A percentile compares a stretch with the other conserved stretches of the same genome.
These are phyloP conservation scores for Globisporangium cystogenes DNA, from an alignment of 352 stramenopile genomes.

Conservation along the genomic window DNA sequence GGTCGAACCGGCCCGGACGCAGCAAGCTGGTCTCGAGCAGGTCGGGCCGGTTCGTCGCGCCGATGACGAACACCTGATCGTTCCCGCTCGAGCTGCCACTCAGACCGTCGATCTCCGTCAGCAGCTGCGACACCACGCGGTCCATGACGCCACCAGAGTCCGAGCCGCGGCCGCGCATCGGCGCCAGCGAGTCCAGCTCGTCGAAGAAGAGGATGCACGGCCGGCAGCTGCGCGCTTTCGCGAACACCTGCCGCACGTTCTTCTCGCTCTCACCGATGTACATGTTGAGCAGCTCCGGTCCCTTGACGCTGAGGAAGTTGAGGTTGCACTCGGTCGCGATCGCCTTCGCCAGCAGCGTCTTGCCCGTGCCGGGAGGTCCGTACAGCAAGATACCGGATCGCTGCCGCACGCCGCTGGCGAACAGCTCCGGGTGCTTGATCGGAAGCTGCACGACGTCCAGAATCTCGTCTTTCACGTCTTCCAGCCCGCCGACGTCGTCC, in stretches of 20 bases:
- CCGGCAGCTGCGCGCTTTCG: constrained; percentile 68
- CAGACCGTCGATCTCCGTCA: constrained; percentile 93
- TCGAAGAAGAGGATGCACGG: constrained; percentile 94
- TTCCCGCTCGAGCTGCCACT: constrained; percentile 33
- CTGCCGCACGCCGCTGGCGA: constrained; percentile 68
- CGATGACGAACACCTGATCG: constrained; percentile 94
- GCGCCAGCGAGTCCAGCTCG: constrained; percentile 88
- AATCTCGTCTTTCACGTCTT: constrained; percentile 98
- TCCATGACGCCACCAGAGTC: constrained; percentile 94
- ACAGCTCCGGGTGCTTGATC: constrained; percentile 80
- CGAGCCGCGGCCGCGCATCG: constrained; percentile 85
- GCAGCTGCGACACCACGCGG: constrained; percentile 93
- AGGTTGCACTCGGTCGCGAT: constrained; percentile 95
- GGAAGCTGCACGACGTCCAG: constrained; percentile 82
- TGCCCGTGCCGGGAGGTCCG: constrained; percentile 86
- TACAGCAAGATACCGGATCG: constrained; percentile 83
- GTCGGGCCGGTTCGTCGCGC: constrained; percentile 96
- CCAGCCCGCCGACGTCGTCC: constrained; percentile 97
- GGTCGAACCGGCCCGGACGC: constrained; percentile 89
- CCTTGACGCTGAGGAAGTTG: constrained; percentile 96
- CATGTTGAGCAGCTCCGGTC: constrained; percentile 94
- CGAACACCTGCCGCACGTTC: constrained; percentile 94
- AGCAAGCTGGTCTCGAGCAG: constrained; percentile 94
- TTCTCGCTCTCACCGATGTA: constrained; percentile 98
- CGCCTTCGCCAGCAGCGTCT: constrained; percentile 94